phyloP scores from a whole-genome alignment of 2,329 filamentous ascomycete species.

The Aureobasidium sp. region DNA sequence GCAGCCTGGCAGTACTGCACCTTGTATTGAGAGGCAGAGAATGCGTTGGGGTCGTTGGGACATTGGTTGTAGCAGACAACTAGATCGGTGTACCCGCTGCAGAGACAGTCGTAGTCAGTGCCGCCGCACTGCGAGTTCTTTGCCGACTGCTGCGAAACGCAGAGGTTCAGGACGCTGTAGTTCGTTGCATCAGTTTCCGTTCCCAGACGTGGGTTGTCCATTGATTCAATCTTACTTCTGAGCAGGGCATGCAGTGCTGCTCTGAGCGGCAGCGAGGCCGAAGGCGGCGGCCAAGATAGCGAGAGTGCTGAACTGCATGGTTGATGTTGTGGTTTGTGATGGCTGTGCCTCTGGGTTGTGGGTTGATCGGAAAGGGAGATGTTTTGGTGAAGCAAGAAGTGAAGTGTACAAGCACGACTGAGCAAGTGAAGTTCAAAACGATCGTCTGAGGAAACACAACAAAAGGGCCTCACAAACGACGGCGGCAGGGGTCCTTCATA shows the following conservation, averaged over 20 bases:
- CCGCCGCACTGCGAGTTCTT: conserved; percentile 35
- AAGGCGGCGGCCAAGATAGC: conserved; percentile 30
- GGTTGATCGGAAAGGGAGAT: too few species aligned
- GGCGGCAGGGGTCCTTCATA: background rate
- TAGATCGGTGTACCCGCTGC: conserved; percentile 40
- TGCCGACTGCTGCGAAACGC: conserved; percentile 32
- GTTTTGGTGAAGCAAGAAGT: too few species aligned
- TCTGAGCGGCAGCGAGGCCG: conserved; percentile 20
- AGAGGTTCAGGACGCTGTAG: conserved; percentile 44
- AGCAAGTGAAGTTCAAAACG: background rate
- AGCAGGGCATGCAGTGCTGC: conserved; percentile 26
- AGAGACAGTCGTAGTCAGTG: conserved; percentile 50
- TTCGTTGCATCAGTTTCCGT: too few species aligned
- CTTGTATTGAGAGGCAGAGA: conserved; percentile 9
- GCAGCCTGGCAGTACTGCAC: conserved; percentile 14
- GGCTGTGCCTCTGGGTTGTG: background rate
- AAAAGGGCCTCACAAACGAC: background rate
- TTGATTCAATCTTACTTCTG: conserved; percentile 36
- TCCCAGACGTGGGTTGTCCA: too few species aligned
- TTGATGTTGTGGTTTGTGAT: background rate
- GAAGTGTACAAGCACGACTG: too few species aligned
- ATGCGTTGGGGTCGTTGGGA: conserved; percentile 30
- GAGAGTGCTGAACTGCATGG: conserved; percentile 13
- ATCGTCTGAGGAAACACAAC: background rate
- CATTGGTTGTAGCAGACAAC: conserved; percentile 54